Base-by-base conservation (phyloP, 2,329 filamentous ascomycete genomes). In the Chaetomiaceae sp. region DNA sequence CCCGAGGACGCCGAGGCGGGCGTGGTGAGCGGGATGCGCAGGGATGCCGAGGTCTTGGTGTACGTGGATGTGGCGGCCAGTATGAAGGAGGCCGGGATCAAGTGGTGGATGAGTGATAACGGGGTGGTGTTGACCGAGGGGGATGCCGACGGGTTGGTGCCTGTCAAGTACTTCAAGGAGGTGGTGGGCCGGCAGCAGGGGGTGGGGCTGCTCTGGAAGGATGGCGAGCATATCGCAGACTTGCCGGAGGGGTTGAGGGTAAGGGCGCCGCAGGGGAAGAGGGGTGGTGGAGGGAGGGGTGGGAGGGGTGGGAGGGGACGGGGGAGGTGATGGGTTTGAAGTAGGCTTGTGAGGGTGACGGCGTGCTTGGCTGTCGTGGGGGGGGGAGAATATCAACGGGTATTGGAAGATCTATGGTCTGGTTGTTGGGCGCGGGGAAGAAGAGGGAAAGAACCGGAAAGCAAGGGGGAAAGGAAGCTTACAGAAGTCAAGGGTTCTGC, bases 91-190 rank as follows among this genome's bases (percentile, higher is more conserved):
- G 77, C 72, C 5, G 68, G 71, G 0, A 76, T 90, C 58, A 75
- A 76, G 64, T 95, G 91, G 80, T 95, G 87, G 83, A 67, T 82
- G 56, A 90, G 87, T 66, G 86, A 87, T 61, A 92, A 92, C 65
- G 86, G 82, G 2, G 88, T 92, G 8, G 77, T 91, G 57, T 70
- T 92, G 58, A 85, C 80, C 2, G 81, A 82, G 62, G 82, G 72
- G 48, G 73, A 71, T 2, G 65, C 71, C 42, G 71, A 81, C 4
- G 87, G 85, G 1, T 48, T 88, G 6, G 73, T 95, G 59, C 78
- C 82, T 27, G 5, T 80, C 18, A 76, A 78, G 61, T 89, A 85
- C 65, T 92, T 95, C 64, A 79, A 80, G 70, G 78, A 81, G 64
- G 90, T 92, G 1, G 79, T 81, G 59, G 85, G 82, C 1, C 71